phyloP scores from a whole-genome alignment of 1,284 basidiomycete genomes.

The Ustilago trichophora region DNA sequence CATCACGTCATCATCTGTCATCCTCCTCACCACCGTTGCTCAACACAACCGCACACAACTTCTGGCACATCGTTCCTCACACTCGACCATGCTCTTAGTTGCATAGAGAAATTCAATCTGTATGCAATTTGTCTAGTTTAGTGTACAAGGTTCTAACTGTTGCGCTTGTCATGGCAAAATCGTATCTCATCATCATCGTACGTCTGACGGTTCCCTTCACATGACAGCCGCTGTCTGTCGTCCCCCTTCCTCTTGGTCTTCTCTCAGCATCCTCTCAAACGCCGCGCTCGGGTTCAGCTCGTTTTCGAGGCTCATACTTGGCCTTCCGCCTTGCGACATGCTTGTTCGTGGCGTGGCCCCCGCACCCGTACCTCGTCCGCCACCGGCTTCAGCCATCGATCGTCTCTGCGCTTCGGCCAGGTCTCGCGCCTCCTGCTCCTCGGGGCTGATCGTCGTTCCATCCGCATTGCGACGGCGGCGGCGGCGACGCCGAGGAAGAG shows the following conservation, averaged over 20 bases:
- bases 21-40: too few relatives aligned
- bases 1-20: too few relatives aligned
- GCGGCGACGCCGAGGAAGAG: slow-evolving; percentile 59
- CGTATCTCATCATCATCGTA: too few relatives aligned
- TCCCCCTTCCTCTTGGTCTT: slow-evolving; percentile 43
- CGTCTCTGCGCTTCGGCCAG: slow-evolving; percentile 59
- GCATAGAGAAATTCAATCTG: too few relatives aligned
- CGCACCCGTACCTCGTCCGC: neutral
- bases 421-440: slow-evolving; percentile 52
- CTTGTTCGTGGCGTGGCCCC: slow-evolving; percentile 21
- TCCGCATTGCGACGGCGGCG: slow-evolving; percentile 52
- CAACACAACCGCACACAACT: too few relatives aligned
- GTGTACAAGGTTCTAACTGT: too few relatives aligned
- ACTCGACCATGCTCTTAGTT: too few relatives aligned
- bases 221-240: slow-evolving; percentile 32
- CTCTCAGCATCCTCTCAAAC: slow-evolving; percentile 58
- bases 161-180: too few relatives aligned
- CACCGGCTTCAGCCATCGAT: slow-evolving; percentile 48
- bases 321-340: slow-evolving; percentile 15
- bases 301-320: slow-evolving; percentile 40
- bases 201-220: slow-evolving; percentile 7
- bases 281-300: slow-evolving; percentile 49
- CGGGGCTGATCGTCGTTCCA: slow-evolving; percentile 26
- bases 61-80: too few relatives aligned
- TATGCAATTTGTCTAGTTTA: too few relatives aligned